Evolutionary conservation across 2,329 filamentous ascomycete genomes (phyloP).

Genomic region (Grosmannia penicillata): DNA sequence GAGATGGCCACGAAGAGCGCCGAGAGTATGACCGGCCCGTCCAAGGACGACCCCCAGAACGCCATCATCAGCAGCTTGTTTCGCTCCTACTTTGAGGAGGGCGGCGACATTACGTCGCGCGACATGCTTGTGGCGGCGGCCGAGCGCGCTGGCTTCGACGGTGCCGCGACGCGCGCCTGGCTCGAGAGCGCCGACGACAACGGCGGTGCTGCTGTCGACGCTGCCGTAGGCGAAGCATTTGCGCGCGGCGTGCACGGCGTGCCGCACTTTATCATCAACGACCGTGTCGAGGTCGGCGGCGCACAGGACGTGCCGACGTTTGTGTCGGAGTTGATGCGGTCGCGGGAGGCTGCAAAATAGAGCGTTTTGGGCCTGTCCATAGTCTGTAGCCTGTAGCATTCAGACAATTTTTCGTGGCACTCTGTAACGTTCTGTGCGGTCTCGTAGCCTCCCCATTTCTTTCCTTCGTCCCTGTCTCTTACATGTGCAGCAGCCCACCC

Average conservation of each 20-base stretch:
- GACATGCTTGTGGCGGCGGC: constrained; percentile 37
- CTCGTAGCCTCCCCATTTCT: background rate
- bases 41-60: constrained; percentile 11
- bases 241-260: constrained; percentile 46
- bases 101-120: constrained; percentile 45
- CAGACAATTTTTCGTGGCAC: too few species aligned
- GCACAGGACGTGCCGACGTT: constrained; percentile 58
- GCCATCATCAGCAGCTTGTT: constrained; percentile 49
- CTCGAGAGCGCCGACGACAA: constrained; percentile 35
- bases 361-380: background rate
- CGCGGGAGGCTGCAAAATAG: constrained; percentile 10
- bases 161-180: constrained; percentile 36
- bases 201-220: constrained; percentile 43
- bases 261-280: constrained; percentile 62
- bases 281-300: constrained; percentile 49
- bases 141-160: constrained; percentile 36
- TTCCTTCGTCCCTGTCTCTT: constrained; percentile 10
- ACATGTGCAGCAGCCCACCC: constrained; percentile 38
- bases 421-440: too few species aligned
- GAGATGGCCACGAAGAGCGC: constrained; percentile 17
- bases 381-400: background rate
- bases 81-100: constrained; percentile 49
- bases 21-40: background rate
- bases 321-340: constrained; percentile 46
- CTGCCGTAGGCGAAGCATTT: constrained; percentile 36